Evolutionary conservation across 129 eudicot genomes (phyloP), one percentile per base, ranked within the genome.

Genomic region (Centaurea solstitialis): DNA sequence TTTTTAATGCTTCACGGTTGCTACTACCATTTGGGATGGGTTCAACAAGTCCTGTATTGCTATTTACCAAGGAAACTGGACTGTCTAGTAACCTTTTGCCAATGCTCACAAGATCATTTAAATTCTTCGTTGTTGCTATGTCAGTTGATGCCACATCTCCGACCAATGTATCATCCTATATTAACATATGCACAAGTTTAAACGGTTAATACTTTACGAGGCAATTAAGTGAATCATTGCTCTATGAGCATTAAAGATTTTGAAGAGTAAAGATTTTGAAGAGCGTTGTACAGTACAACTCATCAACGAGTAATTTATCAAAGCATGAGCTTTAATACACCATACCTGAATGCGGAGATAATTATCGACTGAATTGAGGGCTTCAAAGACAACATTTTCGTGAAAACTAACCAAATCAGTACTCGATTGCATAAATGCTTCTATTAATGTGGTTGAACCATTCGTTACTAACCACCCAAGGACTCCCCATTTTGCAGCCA

Each of bases 1-100:
- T 87, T 66, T 64, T 74, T 12, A 87, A 82, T 38, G 86, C 89
- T 23, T 85, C 87, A 71, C n/a, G 70, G 73, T 88, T 82, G 72
- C 83, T 85, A 57, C 87, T 87, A 6, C 73, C 77, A 68, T 76
- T 40, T 35, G 45, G 68, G 40, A 81, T 7, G 9, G 86, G 81
- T 70, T 76, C 79, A 73, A 40, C 57, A 2, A 4, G 6, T 10
- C 92, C 92, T 4, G 76, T 83, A 20, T 43, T 43, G 23, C 62
- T 24, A 62, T 88, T 81, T 4, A 88, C 59, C 61, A 80, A 47
- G 18, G 88, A 73, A 69, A 72, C 87, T 22, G 92, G 86, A 61
- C 86, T 89, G 7, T 74, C 61, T 28, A 89, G 18, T 35, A 89
- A 75, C 59, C 75, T 72, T 75, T 83, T 74, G 1, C 88, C 92